Percentiles rank a stretch among this genome's conserved stretches.
phyloP scores from a whole-genome alignment of 768 basidiomycete genomes.

The Lentinula sp. region DNA sequence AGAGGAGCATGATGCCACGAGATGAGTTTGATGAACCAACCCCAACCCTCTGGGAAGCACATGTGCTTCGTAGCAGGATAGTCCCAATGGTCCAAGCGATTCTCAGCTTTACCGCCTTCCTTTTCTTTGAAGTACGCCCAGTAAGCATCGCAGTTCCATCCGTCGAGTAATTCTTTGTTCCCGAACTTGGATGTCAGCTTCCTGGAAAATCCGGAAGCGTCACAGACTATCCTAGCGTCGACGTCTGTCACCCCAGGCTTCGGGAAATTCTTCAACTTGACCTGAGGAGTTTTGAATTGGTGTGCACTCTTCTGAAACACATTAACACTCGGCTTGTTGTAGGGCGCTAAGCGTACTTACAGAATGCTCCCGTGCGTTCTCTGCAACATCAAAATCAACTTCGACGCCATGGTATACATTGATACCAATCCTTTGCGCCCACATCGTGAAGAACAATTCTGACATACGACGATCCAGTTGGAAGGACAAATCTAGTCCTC shows the following conservation, averaged over 20 bases:
- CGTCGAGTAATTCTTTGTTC: slow-evolving; percentile 6
- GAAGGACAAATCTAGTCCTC: not conserved
- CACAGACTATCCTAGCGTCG: slow-evolving; percentile 6
- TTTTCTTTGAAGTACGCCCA: slow-evolving; percentile 9
- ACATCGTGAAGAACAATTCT: slow-evolving; percentile 11
- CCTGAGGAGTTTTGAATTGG: not conserved
- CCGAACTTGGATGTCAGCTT: not conserved
- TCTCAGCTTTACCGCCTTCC: not conserved
- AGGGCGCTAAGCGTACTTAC: not conserved
- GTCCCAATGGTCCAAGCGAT: not conserved
- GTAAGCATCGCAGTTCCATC: slow-evolving; percentile 10
- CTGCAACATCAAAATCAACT: slow-evolving; percentile 3
- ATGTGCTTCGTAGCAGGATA: slow-evolving; percentile 8
- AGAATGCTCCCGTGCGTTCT: not conserved
- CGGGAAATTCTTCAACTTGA: not conserved
- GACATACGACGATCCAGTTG: slow-evolving; percentile 11
- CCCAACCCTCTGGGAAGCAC: slow-evolving; percentile 13
- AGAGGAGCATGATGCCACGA: slow-evolving; percentile 11
- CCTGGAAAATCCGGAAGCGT: slow-evolving; percentile 5
- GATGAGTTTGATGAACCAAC: slow-evolving; percentile 9
- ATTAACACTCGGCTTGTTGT: not conserved
- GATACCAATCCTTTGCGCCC: slow-evolving; percentile 10
- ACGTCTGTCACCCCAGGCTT: not conserved
- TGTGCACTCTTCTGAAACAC: slow-evolving; percentile 6
- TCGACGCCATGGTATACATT: slow-evolving; percentile 11